These are phyloP conservation scores for Boletellus deceptivus DNA, from an alignment of 1,284 basidiomycete species.

Conservation along the genomic window DNA sequence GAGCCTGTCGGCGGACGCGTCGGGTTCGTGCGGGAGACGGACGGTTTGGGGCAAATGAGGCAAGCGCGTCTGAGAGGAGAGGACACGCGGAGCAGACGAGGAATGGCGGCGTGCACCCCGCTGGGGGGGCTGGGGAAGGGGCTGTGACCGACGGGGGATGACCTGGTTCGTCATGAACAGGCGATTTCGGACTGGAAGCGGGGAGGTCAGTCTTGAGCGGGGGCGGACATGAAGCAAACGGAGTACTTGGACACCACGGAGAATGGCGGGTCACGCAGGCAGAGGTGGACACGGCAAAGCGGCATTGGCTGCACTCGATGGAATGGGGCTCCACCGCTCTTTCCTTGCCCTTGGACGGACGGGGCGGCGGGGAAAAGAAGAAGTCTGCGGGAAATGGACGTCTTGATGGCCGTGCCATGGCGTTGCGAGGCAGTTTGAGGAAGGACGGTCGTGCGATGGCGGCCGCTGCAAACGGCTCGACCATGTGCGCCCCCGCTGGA, in stretches of 20 bases:
- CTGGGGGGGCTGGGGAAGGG: slow-evolving; percentile 25
- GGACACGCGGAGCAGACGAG: slow-evolving; percentile 27
- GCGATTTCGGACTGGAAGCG: slow-evolving; percentile 28
- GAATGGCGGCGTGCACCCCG: slow-evolving; percentile 26
- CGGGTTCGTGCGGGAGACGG: slow-evolving; percentile 3
- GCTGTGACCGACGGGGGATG: slow-evolving; percentile 25
- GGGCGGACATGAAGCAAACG: slow-evolving; percentile 1
- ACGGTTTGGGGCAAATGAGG: slow-evolving; percentile 8
- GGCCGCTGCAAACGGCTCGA: slow-evolving; percentile 30
- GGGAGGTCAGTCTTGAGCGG: slow-evolving; percentile 11
- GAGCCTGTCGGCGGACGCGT: slow-evolving; percentile 12
- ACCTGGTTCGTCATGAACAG: slow-evolving; percentile 36
- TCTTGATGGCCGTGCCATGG: slow-evolving; percentile 30
- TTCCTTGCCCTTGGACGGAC: slow-evolving; percentile 51
- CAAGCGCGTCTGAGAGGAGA: slow-evolving; percentile 19
- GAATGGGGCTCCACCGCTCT: slow-evolving; percentile 36
- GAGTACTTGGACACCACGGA: slow-evolving; percentile 40
- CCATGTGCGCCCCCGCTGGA: slow-evolving; percentile 25
- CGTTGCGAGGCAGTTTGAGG: slow-evolving; percentile 20
- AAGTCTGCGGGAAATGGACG: slow-evolving; percentile 40
- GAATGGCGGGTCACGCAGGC: slow-evolving; percentile 43
- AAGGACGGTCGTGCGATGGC: slow-evolving; percentile 20
- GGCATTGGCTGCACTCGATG: slow-evolving; percentile 28
- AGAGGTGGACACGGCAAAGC: slow-evolving; percentile 31
- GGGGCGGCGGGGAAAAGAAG: slow-evolving; percentile 52